Evolutionary conservation across 148 eudicot genomes (phyloP).

Genomic region (Dysphania ambrosioides): DNA sequence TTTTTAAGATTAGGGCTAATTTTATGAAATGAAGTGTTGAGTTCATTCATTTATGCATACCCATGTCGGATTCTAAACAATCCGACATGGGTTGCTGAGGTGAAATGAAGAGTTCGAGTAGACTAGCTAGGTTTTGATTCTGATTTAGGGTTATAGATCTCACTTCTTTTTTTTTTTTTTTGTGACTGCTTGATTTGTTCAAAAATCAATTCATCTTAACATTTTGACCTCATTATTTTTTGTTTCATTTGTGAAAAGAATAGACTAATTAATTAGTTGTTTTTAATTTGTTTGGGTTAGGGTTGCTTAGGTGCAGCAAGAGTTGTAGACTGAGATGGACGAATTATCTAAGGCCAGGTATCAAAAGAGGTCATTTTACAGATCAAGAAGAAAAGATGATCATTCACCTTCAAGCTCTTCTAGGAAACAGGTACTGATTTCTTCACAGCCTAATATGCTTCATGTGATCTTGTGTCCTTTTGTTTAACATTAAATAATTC

Average conservation of each 20-base stretch:
- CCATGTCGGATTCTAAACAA: not conserved
- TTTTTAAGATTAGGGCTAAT: no score
- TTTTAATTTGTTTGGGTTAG: slow-evolving; percentile 18
- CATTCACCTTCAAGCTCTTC: slow-evolving; percentile 32
- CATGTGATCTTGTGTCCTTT: not conserved
- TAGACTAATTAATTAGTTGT: not conserved
- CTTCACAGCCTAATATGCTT: not conserved
- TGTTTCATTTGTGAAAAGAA: not conserved
- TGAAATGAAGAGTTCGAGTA: not conserved
- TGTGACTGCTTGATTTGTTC: not conserved
- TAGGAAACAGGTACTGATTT: slow-evolving; percentile 25
- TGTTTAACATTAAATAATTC: not conserved
- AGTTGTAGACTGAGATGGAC: slow-evolving; percentile 39
- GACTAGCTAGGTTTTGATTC: not conserved
- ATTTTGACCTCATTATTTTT: not conserved
- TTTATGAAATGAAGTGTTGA: no score
- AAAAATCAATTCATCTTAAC: not conserved
- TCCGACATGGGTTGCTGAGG: not conserved
- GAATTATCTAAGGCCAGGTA: slow-evolving; percentile 31
- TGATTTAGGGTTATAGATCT: not conserved
- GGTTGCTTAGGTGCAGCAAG: slow-evolving; percentile 33
- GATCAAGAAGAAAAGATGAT: slow-evolving; percentile 33
- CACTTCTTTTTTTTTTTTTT: not conserved
- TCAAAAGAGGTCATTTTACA: slow-evolving; percentile 30
- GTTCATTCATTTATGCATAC: no score